These are phyloP conservation scores for Andrographis paniculata DNA, from an alignment of 305 asterid species.

Conservation along the genomic window DNA sequence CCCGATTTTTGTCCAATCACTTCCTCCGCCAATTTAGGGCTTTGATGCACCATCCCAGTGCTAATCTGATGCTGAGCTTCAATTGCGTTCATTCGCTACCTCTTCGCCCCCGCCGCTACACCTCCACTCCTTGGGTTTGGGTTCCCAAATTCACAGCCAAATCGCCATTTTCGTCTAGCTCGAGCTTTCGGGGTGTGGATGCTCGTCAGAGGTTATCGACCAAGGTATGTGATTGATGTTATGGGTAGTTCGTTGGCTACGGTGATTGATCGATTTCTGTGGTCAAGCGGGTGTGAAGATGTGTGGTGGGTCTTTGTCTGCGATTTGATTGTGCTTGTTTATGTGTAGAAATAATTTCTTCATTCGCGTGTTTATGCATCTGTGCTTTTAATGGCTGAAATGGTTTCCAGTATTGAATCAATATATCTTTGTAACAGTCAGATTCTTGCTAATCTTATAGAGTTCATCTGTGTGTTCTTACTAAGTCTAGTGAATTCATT, in stretches of 20 bases:
- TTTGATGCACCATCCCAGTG: not conserved
- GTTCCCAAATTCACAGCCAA: conserved; percentile 35
- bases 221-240: conserved; percentile 40
- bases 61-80: conserved; percentile 61
- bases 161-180: conserved; percentile 29
- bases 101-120: conserved; percentile 14
- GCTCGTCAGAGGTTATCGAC: conserved; percentile 32
- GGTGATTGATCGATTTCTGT: not conserved
- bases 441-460: too few relatives aligned
- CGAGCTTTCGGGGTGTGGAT: conserved; percentile 27
- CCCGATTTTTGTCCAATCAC: not conserved
- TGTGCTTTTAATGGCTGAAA: too few relatives aligned
- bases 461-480: not conserved
- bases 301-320: too few relatives aligned
- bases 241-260: not conserved
- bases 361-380: too few relatives aligned
- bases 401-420: too few relatives aligned
- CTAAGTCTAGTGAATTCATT: too few relatives aligned
- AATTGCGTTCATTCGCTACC: conserved; percentile 45
- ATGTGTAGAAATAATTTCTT: too few relatives aligned
- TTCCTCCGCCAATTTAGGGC: not conserved
- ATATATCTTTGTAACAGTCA: too few relatives aligned
- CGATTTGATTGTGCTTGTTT: too few relatives aligned
- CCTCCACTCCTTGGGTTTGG: conserved; percentile 33
- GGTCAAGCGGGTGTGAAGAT: not conserved